Evolutionary conservation across 2,329 filamentous ascomycete genomes (phyloP).

Genomic region (Xylariaceae sp.): DNA sequence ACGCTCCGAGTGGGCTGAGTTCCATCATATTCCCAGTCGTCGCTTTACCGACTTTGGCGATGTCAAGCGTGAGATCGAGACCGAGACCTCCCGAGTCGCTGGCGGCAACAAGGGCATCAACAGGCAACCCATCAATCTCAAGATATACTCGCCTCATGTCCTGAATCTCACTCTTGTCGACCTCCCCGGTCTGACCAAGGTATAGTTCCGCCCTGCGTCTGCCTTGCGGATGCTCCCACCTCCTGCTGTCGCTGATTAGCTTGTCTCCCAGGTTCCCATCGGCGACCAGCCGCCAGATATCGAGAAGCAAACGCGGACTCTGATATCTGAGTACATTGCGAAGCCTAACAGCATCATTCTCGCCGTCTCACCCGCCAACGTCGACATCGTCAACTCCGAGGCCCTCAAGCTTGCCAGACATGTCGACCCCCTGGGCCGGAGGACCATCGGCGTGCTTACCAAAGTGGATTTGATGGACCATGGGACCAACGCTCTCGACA

Average conservation of each 20-base stretch:
- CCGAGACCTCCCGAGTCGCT: conserved; percentile 85
- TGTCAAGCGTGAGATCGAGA: conserved; percentile 95
- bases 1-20: conserved; percentile 82
- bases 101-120: conserved; percentile 99
- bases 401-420: conserved; percentile 93
- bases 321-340: conserved; percentile 97
- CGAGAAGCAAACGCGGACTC: conserved; percentile 93
- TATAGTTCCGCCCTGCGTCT: conserved; percentile 34
- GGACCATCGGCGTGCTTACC: conserved; percentile 94
- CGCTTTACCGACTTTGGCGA: conserved; percentile 88
- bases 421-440: conserved; percentile 89
- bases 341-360: conserved; percentile 98
- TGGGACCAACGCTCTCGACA: conserved; percentile 95
- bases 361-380: conserved; percentile 94
- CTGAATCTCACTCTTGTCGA: conserved; percentile 95
- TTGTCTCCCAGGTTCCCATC: conserved; percentile 69
- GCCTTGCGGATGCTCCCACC: neutral
- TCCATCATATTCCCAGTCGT: conserved; percentile 87
- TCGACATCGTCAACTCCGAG: conserved; percentile 97
- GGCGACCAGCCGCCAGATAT: conserved; percentile 97
- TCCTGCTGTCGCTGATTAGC: conserved; percentile 13
- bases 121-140: conserved; percentile 93
- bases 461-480: conserved; percentile 99
- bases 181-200: conserved; percentile 92
- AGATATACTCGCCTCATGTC: conserved; percentile 96